Evolutionary conservation across 2,329 filamentous ascomycete genomes (phyloP).

Genomic region (Trichoderma endophyticum): DNA sequence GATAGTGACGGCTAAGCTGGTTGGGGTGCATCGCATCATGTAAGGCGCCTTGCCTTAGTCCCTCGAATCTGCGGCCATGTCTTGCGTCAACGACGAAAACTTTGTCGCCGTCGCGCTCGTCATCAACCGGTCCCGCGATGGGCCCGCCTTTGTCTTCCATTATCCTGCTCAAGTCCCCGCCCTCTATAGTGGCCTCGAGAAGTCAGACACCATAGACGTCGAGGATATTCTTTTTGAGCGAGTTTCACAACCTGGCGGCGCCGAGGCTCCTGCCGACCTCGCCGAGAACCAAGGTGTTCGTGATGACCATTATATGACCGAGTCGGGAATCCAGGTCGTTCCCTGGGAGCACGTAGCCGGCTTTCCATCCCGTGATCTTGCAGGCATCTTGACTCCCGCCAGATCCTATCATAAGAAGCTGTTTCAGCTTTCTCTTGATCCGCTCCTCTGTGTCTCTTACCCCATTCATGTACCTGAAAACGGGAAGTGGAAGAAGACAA

Average conservation of each 20-base stretch:
- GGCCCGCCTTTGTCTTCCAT: constrained; percentile 81
- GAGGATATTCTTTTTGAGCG: constrained; percentile 52
- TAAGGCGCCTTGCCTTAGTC: constrained; percentile 1
- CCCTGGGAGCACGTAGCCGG: constrained; percentile 73
- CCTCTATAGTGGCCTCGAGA: constrained; percentile 33
- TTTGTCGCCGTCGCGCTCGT: constrained; percentile 71
- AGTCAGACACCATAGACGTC: constrained; percentile 39
- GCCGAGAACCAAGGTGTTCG: constrained; percentile 48
- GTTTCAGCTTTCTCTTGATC: constrained; percentile 79
- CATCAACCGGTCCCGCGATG: constrained; percentile 70
- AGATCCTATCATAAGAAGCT: constrained; percentile 74
- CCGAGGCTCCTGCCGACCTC: constrained; percentile 32
- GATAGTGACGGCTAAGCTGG: not conserved
- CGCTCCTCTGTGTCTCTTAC: constrained; percentile 76
- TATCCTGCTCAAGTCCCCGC: constrained; percentile 64
- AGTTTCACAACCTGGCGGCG: constrained; percentile 37
- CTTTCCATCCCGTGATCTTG: constrained; percentile 72
- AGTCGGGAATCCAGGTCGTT: constrained; percentile 55
- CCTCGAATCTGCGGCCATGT: constrained; percentile 38
- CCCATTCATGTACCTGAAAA: constrained; percentile 79
- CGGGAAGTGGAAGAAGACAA: constrained; percentile 70
- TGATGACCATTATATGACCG: constrained; percentile 55
- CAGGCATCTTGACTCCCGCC: constrained; percentile 74
- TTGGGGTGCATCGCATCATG: constrained; percentile 2
- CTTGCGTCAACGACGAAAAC: constrained; percentile 52